phyloP scores from a whole-genome alignment of 805 yeast genomes.

The Hanseniaspora hatyaiensis region DNA sequence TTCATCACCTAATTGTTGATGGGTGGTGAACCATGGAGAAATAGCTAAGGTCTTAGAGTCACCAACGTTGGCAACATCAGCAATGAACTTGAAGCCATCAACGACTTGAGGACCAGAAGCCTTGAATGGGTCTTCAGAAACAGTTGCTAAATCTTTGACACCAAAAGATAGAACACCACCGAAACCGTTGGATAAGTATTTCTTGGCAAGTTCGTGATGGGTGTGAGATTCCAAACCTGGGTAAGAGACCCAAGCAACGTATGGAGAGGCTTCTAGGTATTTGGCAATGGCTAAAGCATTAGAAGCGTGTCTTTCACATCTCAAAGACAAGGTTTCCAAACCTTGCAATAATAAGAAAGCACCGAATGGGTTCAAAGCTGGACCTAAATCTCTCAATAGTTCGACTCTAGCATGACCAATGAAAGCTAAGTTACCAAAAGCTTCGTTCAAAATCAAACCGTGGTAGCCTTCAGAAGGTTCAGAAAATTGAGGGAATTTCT shows the following conservation, averaged over 20 bases:
- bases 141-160: slow-evolving; percentile 47
- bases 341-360: slow-evolving; percentile 83
- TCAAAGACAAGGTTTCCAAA: slow-evolving; percentile 80
- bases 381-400: slow-evolving; percentile 84
- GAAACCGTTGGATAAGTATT: slow-evolving; percentile 65
- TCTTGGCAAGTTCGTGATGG: slow-evolving; percentile 70
- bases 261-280: slow-evolving; percentile 56
- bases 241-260: slow-evolving; percentile 83
- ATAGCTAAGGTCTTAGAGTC: slow-evolving; percentile 91
- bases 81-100: slow-evolving; percentile 70
- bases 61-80: slow-evolving; percentile 93
- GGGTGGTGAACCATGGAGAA: slow-evolving; percentile 93
- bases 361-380: slow-evolving; percentile 77
- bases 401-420: slow-evolving; percentile 73
- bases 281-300: slow-evolving; percentile 74
- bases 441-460: slow-evolving; percentile 71
- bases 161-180: slow-evolving; percentile 89
- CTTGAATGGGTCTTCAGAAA: slow-evolving; percentile 42
- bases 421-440: slow-evolving; percentile 69
- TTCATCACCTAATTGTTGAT: slow-evolving; percentile 73
- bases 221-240: slow-evolving; percentile 75
- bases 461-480: slow-evolving; percentile 90
- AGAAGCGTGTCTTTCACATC: slow-evolving; percentile 83
- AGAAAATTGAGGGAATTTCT: slow-evolving; percentile 82
- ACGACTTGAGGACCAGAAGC: slow-evolving; percentile 76